phyloP scores from a whole-genome alignment of 129 eudicot genomes.

The Saussurea involucrata region DNA sequence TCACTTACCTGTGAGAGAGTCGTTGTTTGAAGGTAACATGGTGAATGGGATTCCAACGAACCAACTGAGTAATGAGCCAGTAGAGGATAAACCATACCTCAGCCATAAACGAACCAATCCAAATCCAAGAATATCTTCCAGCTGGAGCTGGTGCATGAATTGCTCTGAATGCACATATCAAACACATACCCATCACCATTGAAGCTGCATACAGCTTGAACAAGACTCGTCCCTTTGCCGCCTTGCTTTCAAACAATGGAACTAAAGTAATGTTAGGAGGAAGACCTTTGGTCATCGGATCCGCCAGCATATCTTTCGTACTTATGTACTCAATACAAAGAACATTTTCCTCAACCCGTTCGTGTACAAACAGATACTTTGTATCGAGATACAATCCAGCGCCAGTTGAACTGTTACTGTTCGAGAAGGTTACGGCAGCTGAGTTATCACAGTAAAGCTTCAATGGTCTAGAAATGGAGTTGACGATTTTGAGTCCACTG shows the following conservation, averaged over 20 bases:
- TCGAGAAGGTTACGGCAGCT: too few relatives aligned
- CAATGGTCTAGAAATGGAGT: too few relatives aligned
- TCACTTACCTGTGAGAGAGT: constrained; percentile 20
- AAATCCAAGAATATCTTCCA: constrained; percentile 29
- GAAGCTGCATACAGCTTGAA: constrained; percentile 22
- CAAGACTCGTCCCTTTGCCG: constrained; percentile 8
- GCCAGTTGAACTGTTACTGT: too few relatives aligned
- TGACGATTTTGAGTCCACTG: too few relatives aligned
- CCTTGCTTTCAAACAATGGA: constrained; percentile 24
- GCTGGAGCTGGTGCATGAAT: constrained; percentile 5
- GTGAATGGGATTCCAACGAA: constrained; percentile 29
- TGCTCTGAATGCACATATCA: constrained; percentile 20
- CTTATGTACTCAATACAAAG: too few relatives aligned
- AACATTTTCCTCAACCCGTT: too few relatives aligned
- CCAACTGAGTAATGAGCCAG: constrained; percentile 30
- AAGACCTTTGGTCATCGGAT: too few relatives aligned
- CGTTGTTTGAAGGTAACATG: constrained; percentile 22
- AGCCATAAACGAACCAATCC: constrained; percentile 28
- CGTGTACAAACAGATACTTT: too few relatives aligned
- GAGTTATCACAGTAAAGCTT: too few relatives aligned
- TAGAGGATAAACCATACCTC: constrained; percentile 35
- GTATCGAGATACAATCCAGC: too few relatives aligned
- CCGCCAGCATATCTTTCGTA: too few relatives aligned
- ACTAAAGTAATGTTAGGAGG: too few relatives aligned
- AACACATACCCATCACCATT: constrained; percentile 11